Percentiles rank a stretch among this genome's conserved stretches.
These are phyloP conservation scores for Talaromyces nanjingensis DNA, from an alignment of 495 filamentous ascomycete species.

Conservation along the genomic window DNA sequence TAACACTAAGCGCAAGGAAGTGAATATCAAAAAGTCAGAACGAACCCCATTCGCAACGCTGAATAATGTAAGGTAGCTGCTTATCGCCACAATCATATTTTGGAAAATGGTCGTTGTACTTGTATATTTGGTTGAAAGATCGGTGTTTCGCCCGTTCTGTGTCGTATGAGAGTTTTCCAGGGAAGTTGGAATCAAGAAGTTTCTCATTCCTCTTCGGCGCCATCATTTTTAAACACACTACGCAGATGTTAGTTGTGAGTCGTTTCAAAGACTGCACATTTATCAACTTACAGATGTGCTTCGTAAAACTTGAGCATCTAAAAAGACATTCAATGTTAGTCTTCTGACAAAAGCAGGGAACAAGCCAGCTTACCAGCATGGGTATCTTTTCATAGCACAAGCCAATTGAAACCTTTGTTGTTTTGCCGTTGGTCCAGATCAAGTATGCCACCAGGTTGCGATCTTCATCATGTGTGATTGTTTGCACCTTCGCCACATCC, in stretches of 20 bases:
- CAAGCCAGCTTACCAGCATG: slow-evolving; percentile 18
- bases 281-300: slow-evolving; percentile 31
- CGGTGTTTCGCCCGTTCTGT: neutral
- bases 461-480: slow-evolving; percentile 45
- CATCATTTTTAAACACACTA: slow-evolving; percentile 19
- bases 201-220: neutral
- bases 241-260: slow-evolving; percentile 28
- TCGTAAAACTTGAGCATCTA: slow-evolving; percentile 45
- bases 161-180: neutral
- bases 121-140: neutral
- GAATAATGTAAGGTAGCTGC: neutral
- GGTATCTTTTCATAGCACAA: slow-evolving; percentile 38
- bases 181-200: neutral
- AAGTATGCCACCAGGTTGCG: slow-evolving; percentile 42
- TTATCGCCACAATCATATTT: neutral
- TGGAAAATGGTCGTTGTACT: neutral
- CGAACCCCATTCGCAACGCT: neutral
- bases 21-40: neutral
- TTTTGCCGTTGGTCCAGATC: slow-evolving; percentile 48
- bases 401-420: slow-evolving; percentile 28
- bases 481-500: slow-evolving; percentile 46
- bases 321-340: slow-evolving; percentile 12
- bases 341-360: neutral
- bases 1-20: neutral
- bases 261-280: neutral